phyloP scores from a whole-genome alignment of 2,329 filamentous ascomycete species.

The Fusarium anguioides region DNA sequence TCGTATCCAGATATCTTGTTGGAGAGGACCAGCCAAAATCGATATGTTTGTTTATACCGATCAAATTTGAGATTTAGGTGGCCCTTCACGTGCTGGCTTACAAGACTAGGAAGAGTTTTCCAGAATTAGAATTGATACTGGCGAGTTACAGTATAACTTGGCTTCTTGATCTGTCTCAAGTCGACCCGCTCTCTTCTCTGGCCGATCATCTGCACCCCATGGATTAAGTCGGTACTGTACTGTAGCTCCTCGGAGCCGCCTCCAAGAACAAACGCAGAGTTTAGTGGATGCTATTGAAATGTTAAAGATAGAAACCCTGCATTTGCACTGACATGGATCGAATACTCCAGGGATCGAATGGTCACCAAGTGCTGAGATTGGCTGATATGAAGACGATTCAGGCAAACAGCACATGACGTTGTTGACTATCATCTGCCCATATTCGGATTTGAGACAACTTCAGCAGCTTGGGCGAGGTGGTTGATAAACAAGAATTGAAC shows the following conservation, averaged over 20 bases:
- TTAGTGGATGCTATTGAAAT: slow-evolving; percentile 13
- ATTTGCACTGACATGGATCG: slow-evolving; percentile 12
- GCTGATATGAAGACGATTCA: slow-evolving; percentile 2
- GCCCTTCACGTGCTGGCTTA: slow-evolving; percentile 23
- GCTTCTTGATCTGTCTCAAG: not conserved
- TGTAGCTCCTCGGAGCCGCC: not conserved
- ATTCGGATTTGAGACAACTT: not conserved
- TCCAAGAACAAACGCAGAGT: slow-evolving; percentile 13
- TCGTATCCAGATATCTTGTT: slow-evolving; percentile 25
- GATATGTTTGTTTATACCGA: no score
- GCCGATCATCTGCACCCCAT: slow-evolving; percentile 1
- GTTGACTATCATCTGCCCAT: slow-evolving; percentile 16
- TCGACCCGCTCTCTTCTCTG: not conserved
- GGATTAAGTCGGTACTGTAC: not conserved
- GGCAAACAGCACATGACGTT: slow-evolving; percentile 6
- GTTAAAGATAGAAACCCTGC: slow-evolving; percentile 22
- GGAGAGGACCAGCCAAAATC: no score
- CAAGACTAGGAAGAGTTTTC: slow-evolving; percentile 1
- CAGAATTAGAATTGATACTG: not conserved
- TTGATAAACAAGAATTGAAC: slow-evolving; percentile 3
- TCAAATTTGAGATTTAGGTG: slow-evolving; percentile 1
- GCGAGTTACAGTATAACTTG: not conserved
- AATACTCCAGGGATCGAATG: slow-evolving; percentile 18
- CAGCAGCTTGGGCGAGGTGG: slow-evolving; percentile 7
- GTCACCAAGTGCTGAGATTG: slow-evolving; percentile 21